Evolutionary conservation across 2,329 filamentous ascomycete species (phyloP), one percentile per base, ranked within the genome.

Genomic region (Coniochaeta pulveracea): DNA sequence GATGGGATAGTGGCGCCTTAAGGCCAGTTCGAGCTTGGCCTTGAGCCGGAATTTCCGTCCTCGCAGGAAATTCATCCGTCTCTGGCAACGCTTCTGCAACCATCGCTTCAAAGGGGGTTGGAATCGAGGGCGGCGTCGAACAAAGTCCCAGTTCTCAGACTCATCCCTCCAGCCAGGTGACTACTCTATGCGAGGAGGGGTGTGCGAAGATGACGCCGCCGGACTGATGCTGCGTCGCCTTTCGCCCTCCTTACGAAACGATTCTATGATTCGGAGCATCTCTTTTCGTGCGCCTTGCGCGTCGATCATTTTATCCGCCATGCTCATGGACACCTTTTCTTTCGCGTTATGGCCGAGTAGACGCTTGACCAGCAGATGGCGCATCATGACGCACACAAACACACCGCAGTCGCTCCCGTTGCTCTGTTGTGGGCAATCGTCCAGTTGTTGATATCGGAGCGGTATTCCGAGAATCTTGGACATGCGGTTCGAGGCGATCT

Each of bases 341-440:
- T 75, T 73, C 3, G 82, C 78, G 49, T 85, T 81, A 7, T 84
- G 85, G 43, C 71, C 74, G 37, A 98, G 62, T 16, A 98, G 65
- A 37, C 84, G 69, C 57, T 86, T 88, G 33, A 95, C 66, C 12
- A 98, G 69, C n/a, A 98, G 61, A 58, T 95, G 83, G 31, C 86
- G 77, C 88, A 98, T 98, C 40, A 89, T 71, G 43, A 96, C 72
- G 55, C 91, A 96, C 3, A 98, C 91, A 54, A 88, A 96, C 1
- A 98, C 85, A 12, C 91, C 91, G 47, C 91, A 98, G 57, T 98
- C 91, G 50, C 75, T 89, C 17, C 82, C 77, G 45, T 96, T 96
- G 45, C 88, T 80, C 55, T 98, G 91, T 48, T 93, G 82, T 0
- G 91, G 91, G 8, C 76, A 81, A 50, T 96, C 89, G 1, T 80